Base-by-base conservation (phyloP, 2,329 filamentous ascomycete genomes). In the Ophiostoma novo-ulmi region DNA sequence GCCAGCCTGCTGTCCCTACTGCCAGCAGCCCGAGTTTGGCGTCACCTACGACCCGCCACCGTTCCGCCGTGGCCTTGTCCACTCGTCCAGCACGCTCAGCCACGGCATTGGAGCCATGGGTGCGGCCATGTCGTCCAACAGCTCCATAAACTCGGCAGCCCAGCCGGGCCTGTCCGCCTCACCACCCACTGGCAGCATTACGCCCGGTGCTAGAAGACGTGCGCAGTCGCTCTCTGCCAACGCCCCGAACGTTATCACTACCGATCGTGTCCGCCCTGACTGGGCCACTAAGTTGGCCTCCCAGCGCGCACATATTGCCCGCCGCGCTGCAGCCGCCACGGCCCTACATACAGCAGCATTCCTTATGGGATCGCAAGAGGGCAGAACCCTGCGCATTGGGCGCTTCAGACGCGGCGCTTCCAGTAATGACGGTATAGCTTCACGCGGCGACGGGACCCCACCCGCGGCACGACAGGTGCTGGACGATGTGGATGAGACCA, bases 261-360 rank as follows among this genome's bases (percentile, higher is more conserved):
- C 94, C 0, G 95, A 99, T 78, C 89, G 88, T 70, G 89, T 99
- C 69, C 90, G 95, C 20, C 95, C 95, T 0, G 95, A 99, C 76
- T 99, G 95, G 95, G 88, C 92, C 0, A 90, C 91, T 71, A 99
- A 98, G 78, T 83, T 99, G 69, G 88, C 91, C 14, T 87, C 91
- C 75, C 94, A 94, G 70, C 88, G 93, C 70, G 89, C 92, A 6
- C 93, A 97, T 78, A 90, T 93, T 73, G 88, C 95, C 5, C 86
- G 95, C 72, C 85, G 95, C 74, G 92, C 95, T 35, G 95, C 95
- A 0, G 95, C 95, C 0, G 95, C 95, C 0, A 98, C 95, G 0
- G 94, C 95, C 20, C 81, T 98, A 4, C 95, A 99, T 75, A 97
- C 95, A 38, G 95, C 95, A 5, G 95, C 95, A 0, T 98, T 98